Evolutionary conservation across 768 basidiomycete species (phyloP), one percentile per base, ranked within the genome.

Genomic region (Lepiota brunneoincarnata): DNA sequence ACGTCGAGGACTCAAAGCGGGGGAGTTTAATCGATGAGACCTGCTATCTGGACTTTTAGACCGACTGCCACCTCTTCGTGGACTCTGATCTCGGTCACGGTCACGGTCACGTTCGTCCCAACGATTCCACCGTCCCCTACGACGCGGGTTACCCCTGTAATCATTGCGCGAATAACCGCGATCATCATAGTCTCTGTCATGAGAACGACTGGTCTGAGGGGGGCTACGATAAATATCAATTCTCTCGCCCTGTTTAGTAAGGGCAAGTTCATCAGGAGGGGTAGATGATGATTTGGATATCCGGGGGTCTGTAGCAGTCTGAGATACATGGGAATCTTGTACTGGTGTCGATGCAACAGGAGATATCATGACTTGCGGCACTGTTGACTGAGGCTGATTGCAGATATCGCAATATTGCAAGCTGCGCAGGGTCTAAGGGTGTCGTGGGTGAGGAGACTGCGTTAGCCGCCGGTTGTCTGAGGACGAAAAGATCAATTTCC

Each of bases 341-440:
- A 47, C 38, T 54, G 41, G 42, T 37, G 37, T n/a, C 38, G 44
- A 15, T 18, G 53, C 23, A 46, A 28, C 41, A 35, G 38, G 28
- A 10, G 53, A 41, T 34, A 41, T 46, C 18, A n/a, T 47, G 53
- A 28, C 24, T 41, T 23, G 53, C 39, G 4, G 45, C 17, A 39
- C 23, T 48, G 41, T 54, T 48, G 45, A 48, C 53, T 14, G 53
- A 47, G 11, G 53, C 53, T 21, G 53, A 31, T 28, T 48, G 53
- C 66, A 92, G 77, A 65, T 90, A 89, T 64, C 91, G 89, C 62
- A 93, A 73, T 59, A 89, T 73, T 44, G 86, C 83, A 51, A 92
- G 72, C 65, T 87, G 87, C 57, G 75, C 70, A 48, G 79, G 69
- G 58, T 81, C 80, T 61, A 81, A 70, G 52, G 65, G 66, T 38